phyloP scores from a whole-genome alignment of 1,284 basidiomycete species.

The Uromyces viciae-fabae region DNA sequence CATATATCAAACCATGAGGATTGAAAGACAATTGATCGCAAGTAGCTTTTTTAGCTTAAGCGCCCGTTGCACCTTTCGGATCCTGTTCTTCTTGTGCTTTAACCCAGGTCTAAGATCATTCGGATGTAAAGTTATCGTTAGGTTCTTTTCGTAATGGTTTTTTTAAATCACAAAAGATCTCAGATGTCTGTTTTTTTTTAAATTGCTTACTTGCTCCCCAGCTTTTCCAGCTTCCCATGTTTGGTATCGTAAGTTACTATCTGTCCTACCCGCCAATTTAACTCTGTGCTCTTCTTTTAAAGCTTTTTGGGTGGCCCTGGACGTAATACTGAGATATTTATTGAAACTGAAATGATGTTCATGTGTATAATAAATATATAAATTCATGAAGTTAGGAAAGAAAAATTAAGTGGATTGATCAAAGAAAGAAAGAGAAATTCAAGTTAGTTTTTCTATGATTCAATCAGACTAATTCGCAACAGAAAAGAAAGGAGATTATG shows the following conservation, averaged over 20 bases:
- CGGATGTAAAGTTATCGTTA: background rate
- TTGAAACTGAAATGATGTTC: conserved; percentile 11
- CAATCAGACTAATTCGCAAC: too few relatives aligned
- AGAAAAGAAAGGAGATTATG: background rate
- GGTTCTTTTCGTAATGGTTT: background rate
- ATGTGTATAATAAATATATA: background rate
- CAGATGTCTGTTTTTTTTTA: too few relatives aligned
- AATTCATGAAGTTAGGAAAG: too few relatives aligned
- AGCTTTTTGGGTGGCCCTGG: conserved; percentile 36
- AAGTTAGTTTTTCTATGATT: background rate
- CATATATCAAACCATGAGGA: too few relatives aligned
- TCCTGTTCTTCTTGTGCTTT: conserved; percentile 36
- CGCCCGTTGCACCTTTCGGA: too few relatives aligned
- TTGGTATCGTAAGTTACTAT: conserved; percentile 39
- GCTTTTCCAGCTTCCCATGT: conserved; percentile 39
- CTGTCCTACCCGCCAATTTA: conserved; percentile 7
- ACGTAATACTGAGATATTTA: conserved; percentile 29
- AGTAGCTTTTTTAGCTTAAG: too few relatives aligned
- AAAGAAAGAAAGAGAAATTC: background rate
- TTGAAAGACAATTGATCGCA: too few relatives aligned
- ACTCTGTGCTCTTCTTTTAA: conserved; percentile 27
- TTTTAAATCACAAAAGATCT: background rate
- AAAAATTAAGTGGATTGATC: too few relatives aligned
- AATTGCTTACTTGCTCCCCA: conserved; percentile 27
- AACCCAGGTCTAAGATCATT: conserved; percentile 29